phyloP scores from a whole-genome alignment of 2,329 filamentous ascomycete species.

The Aureobasidium pullulans region DNA sequence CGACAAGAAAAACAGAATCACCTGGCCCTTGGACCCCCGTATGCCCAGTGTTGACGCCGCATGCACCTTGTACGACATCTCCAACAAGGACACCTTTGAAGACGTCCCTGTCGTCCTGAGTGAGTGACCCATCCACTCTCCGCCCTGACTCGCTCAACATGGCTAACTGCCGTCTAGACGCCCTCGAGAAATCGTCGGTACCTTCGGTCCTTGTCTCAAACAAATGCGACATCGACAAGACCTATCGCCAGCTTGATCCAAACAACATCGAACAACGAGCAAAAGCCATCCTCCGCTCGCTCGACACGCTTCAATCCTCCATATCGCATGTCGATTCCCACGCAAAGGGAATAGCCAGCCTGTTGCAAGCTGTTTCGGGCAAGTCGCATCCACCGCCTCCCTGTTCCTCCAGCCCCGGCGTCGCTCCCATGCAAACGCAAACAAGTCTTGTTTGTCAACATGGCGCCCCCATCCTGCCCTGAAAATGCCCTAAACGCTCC shows the following conservation, averaged over 20 bases:
- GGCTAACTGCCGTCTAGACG: constrained; percentile 45
- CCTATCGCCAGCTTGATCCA: constrained; percentile 63
- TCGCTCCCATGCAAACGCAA: not conserved
- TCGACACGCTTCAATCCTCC: constrained; percentile 68
- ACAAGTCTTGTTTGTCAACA: not conserved
- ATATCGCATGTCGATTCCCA: constrained; percentile 62
- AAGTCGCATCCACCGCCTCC: not conserved
- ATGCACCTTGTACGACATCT: constrained; percentile 81
- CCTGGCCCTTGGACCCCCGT: constrained; percentile 60
- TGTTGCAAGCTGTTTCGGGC: constrained; percentile 56
- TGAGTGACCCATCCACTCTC: constrained; percentile 44
- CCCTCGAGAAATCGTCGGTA: constrained; percentile 62
- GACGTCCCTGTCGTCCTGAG: constrained; percentile 70
- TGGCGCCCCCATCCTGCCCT: not conserved
- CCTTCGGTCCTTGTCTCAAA: constrained; percentile 78
- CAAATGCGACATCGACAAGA: constrained; percentile 83
- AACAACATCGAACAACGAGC: constrained; percentile 59
- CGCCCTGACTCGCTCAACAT: not conserved
- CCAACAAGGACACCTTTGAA: constrained; percentile 65
- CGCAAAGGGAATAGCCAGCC: constrained; percentile 66
- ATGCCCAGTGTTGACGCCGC: constrained; percentile 75
- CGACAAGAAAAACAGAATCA: constrained; percentile 43
- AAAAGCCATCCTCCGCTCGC: constrained; percentile 50
- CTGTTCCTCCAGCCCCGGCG: not conserved
- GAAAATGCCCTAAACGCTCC: not conserved